Percentiles rank a stretch among this genome's conserved stretches.
Evolutionary conservation across 441 rosid species (phyloP).

Genomic region (Codiaeum variegatum): DNA sequence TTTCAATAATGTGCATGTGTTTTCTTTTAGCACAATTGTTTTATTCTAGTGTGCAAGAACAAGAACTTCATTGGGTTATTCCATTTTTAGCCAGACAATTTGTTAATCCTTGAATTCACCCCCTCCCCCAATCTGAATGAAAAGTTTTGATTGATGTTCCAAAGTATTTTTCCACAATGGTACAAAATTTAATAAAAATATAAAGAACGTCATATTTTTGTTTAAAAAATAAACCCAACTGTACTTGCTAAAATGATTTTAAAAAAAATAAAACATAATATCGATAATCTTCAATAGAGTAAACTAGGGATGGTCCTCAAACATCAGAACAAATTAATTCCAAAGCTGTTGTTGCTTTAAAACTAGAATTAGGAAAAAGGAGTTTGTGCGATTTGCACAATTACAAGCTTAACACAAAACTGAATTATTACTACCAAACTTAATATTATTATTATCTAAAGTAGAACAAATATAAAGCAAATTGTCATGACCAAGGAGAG

Average conservation of each 20-base stretch:
- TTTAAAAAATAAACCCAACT: not conserved
- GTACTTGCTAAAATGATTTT: no score
- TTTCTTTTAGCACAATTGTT: not conserved
- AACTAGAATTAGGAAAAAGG: no score
- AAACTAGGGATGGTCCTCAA: not conserved
- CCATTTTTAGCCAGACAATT: not conserved
- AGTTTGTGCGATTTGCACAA: no score
- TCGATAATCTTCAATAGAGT: not conserved
- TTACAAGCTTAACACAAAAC: no score
- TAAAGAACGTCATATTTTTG: not conserved
- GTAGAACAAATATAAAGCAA: no score
- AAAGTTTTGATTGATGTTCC: not conserved
- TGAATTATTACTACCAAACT: no score
- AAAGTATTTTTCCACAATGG: not conserved
- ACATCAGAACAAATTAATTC: not conserved
- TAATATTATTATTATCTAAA: no score
- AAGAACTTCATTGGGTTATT: not conserved
- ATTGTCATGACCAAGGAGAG: no score
- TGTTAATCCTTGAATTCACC: not conserved
- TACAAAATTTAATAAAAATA: no score
- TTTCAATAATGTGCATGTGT: not conserved
- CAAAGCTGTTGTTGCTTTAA: no score
- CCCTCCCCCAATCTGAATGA: not conserved
- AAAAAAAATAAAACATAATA: no score
- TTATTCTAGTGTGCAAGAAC: not conserved